Evolutionary conservation across 2,329 filamentous ascomycete genomes (phyloP).

Genomic region (Calycina herbarum): DNA sequence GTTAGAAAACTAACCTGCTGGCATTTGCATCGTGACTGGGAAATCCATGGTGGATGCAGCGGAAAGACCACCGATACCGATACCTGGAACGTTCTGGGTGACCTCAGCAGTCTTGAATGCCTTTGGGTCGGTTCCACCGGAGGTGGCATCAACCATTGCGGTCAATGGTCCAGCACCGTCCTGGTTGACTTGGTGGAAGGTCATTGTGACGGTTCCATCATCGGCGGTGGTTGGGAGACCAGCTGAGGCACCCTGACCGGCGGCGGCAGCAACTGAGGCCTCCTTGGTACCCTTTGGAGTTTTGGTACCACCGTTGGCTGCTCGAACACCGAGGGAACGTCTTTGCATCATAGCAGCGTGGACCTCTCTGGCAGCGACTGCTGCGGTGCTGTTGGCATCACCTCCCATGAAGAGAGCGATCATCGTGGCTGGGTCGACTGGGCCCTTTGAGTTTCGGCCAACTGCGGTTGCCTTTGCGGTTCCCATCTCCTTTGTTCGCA

Average conservation of each 20-base stretch:
- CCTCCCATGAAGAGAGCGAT: constrained; percentile 60
- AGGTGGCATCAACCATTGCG: constrained; percentile 61
- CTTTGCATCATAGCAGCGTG: constrained; percentile 64
- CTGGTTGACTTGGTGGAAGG: constrained; percentile 70
- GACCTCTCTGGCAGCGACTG: constrained; percentile 61
- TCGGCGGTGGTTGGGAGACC: constrained; percentile 61
- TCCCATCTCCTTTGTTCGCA: constrained; percentile 59
- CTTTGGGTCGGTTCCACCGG: constrained; percentile 58
- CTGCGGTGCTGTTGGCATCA: constrained; percentile 41
- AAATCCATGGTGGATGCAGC: constrained; percentile 62
- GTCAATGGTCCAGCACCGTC: constrained; percentile 66
- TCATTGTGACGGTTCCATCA: constrained; percentile 61
- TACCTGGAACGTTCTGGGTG: constrained; percentile 60
- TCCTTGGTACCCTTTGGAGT: constrained; percentile 49
- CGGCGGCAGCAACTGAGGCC: constrained; percentile 52
- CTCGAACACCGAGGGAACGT: constrained; percentile 35
- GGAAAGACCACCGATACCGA: constrained; percentile 57
- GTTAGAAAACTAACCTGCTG: constrained; percentile 41
- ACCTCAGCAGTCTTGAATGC: constrained; percentile 62
- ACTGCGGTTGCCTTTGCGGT: constrained; percentile 56
- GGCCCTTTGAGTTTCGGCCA: constrained; percentile 59
- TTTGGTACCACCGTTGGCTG: constrained; percentile 46
- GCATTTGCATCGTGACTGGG: constrained; percentile 65
- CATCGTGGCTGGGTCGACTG: constrained; percentile 57
- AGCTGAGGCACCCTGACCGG: constrained; percentile 52